Base-by-base conservation (phyloP, 1,284 basidiomycete species). In the Trametes sp. region DNA sequence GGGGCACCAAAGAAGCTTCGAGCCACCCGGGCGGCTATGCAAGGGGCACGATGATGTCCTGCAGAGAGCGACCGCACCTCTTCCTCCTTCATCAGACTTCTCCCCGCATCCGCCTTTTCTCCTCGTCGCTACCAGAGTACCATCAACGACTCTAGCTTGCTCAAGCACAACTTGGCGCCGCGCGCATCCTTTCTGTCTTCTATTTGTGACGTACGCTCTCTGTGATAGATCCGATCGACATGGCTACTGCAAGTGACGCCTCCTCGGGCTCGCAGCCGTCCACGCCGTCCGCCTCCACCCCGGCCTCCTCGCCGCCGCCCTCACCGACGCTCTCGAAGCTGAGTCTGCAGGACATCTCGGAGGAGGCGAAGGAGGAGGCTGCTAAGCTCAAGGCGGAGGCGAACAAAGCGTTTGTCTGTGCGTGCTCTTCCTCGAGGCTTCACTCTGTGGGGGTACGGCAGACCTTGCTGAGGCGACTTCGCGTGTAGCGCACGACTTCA, bases 371-470 rank as follows among this genome's bases (percentile, higher is more conserved):
- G 72, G 82, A 81, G 41, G 82, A 86, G 71, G 93, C 94, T 5
- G 77, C 84, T 9, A 82, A 82, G 69, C 74, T 96, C 62, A 98
- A 98, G 77, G 84, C 81, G 9, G 83, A 91, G 67, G 96, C 95
- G 13, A 98, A 98, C 80, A 89, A 90, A 71, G 92, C 93, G 4
- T 98, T 97, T 74, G 79, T 81, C 33, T 80, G 93, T 93, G 51
- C 58, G 77, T 74, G 19, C 16, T 24, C 8, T 3, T 14, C 26
- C 26, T 4, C 7, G 29, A 16, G 14, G 52, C 41, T 23, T 23
- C 28, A 38, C 42, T 19, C 6, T 14, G n/a, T n/a, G n/a, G n/a
- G n/a, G n/a, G n/a, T n/a, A n/a, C n/a, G n/a, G n/a, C 38, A 19
- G 38, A 41, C 16, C 38, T 14, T 36, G 21, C 21, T 45, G 21